Evolutionary conservation across 2,329 filamentous ascomycete genomes (phyloP), one percentile per base, ranked within the genome.

Genomic region (Dothistroma pini): DNA sequence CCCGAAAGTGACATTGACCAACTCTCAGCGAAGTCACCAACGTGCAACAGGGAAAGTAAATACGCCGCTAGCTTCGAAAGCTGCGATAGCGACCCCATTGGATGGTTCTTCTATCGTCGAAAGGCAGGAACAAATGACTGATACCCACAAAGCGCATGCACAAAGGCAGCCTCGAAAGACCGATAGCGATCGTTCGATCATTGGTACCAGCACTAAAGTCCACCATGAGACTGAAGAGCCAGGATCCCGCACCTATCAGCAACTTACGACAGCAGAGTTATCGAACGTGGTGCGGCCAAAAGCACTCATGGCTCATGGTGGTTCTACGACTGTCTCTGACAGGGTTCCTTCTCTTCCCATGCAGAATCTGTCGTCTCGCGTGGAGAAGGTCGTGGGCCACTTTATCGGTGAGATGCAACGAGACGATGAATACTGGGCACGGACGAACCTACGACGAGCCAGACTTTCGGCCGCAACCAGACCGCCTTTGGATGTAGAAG

Each of bases 361-460:
- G 16, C 41, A 44, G 52, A 56, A 22, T 22, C 29, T n/a, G 34
- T 50, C 35, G 3, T 62, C 62, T 21, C 62, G 64, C 11, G 62
- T 72, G 1, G 69, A 71, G 57, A 60, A 54, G 21, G 59, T 67
- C 1, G 61, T 71, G 5, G 65, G 67, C 4, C 66, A 66, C 38
- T 64, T 66, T 35, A 34, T 70, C n/a, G 64, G 70, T 48, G 69
- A 73, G 58, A 53, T 69, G 32, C 65, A 65, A 6, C 59, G 55
- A 11, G 71, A 73, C 54, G 71, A 68, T 22, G 70, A 71, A 44
- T 64, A 71, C 56, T 70, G 65, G 66, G 69, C 61, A 1, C 63
- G 61, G 19, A 52, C 57, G 16, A 54, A 34, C 44, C 54, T 72
- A 32, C 63, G 66, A 38, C 59, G 66, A 22, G 66, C 68, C n/a